Conservation (phyloP, 2,329 filamentous ascomycete genomes). For the Boeremia lycopersici region DNA sequence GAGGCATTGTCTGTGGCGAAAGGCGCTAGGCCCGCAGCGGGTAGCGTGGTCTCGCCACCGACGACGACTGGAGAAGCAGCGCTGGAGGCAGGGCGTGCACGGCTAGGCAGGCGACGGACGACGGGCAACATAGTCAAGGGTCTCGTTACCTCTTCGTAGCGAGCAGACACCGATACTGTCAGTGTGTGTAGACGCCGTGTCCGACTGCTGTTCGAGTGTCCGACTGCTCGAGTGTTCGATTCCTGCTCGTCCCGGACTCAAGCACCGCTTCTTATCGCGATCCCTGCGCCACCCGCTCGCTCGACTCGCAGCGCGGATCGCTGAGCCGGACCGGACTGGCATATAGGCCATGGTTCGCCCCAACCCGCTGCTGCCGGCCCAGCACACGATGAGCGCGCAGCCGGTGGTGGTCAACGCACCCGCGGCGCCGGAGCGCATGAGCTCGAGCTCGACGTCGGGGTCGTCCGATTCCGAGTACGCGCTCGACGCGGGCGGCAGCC, state of each 20-base stretch:
- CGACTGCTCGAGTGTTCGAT: too few relatives aligned
- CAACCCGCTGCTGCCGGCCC: constrained; percentile 19
- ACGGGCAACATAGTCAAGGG: not conserved
- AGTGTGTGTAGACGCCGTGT: too few relatives aligned
- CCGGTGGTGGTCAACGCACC: constrained; percentile 42
- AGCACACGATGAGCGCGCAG: constrained; percentile 33
- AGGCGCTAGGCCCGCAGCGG: not conserved
- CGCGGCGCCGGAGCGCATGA: constrained; percentile 17
- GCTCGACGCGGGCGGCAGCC: constrained; percentile 32
- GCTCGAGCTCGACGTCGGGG: constrained; percentile 14
- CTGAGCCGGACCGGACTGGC: constrained; percentile 14
- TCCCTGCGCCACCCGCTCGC: constrained; percentile 11
- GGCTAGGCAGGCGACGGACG: not conserved
- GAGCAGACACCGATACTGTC: too few relatives aligned
- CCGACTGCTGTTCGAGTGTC: too few relatives aligned
- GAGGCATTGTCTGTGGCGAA: not conserved
- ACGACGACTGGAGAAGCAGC: not conserved
- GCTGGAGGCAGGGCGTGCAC: not conserved
- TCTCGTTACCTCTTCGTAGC: too few relatives aligned
- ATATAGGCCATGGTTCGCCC: constrained; percentile 35
- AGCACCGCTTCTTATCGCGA: too few relatives aligned
- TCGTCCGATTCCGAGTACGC: constrained; percentile 49
- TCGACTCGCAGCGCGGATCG: constrained; percentile 4
- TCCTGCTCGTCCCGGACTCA: too few relatives aligned
- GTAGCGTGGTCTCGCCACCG: constrained; percentile 3